A percentile compares a stretch with the other conserved stretches of the same genome.
Evolutionary conservation across 352 stramenopile genomes (phyloP).

Genomic region (Phytophthora ohioensis): DNA sequence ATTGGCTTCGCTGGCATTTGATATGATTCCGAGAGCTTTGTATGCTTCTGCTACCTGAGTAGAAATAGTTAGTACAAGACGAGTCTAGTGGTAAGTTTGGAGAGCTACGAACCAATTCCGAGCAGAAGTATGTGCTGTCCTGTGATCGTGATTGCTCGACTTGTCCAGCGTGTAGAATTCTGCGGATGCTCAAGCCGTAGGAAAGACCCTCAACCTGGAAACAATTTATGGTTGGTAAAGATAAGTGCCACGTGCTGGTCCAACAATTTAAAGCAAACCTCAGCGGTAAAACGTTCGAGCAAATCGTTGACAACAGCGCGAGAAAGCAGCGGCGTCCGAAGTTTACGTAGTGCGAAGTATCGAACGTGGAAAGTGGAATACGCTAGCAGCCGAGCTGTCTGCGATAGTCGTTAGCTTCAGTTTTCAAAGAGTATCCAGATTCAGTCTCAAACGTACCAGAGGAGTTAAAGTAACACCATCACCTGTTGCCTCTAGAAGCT

Average conservation of each 20-base stretch:
- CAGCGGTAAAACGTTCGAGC: slow-evolving; percentile 49
- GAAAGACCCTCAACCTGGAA: slow-evolving; percentile 51
- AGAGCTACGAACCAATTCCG: slow-evolving; percentile 55
- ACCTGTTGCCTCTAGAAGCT: slow-evolving; percentile 69
- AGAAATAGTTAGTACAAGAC: too few species aligned
- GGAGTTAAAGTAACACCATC: slow-evolving; percentile 66
- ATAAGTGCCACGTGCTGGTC: background rate
- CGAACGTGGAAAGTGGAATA: slow-evolving; percentile 56
- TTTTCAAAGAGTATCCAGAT: background rate
- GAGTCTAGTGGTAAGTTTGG: background rate
- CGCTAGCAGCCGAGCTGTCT: slow-evolving; percentile 34
- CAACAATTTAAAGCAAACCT: slow-evolving; percentile 26
- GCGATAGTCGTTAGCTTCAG: background rate
- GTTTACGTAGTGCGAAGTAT: slow-evolving; percentile 56
- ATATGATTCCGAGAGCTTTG: slow-evolving; percentile 63
- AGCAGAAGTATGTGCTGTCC: slow-evolving; percentile 66
- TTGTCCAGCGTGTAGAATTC: slow-evolving; percentile 47
- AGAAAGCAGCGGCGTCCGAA: slow-evolving; percentile 63
- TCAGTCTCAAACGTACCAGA: slow-evolving; percentile 41
- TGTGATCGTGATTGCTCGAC: slow-evolving; percentile 10
- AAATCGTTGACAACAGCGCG: slow-evolving; percentile 53
- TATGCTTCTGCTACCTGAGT: slow-evolving; percentile 60
- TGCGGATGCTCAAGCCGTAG: slow-evolving; percentile 65
- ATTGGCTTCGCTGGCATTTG: slow-evolving; percentile 41
- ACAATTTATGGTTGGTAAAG: background rate